Evolutionary conservation across 768 basidiomycete species (phyloP), one percentile per base, ranked within the genome.

Genomic region (Sarcodon aspratus): DNA sequence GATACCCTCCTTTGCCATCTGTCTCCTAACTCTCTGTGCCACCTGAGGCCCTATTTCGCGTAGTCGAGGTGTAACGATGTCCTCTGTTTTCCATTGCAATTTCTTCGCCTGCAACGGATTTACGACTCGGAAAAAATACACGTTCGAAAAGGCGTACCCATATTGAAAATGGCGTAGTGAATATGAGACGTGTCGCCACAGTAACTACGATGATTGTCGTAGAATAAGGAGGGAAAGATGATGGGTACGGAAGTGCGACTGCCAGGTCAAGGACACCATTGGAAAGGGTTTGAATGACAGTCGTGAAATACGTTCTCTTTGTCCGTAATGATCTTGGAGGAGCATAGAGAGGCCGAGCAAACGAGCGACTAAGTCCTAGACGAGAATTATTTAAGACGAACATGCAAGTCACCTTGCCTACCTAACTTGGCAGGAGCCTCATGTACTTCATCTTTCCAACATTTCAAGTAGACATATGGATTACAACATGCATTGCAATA

Each of bases 181-280:
- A 54, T 1, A 69, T 69, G 31, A 81, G 65, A 57, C 88, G 79
- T 36, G 76, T 70, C 11, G 73, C 59, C 36, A 85, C 59, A 3
- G 87, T 81, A 48, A 79, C 70, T 3, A 88, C 58, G 46, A 90
- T 80, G 50, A 91, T 87, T 2, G 85, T 80, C 1, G 79, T 74
- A 6, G 88, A 76, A 63, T 90, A 90, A 0, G 79, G 64, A 0
- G 88, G 86, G 53, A 79, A 69, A 9, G 72, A 74, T 1, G 79
- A 69, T 18, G 88, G 85, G 54, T 78, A 68, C 1, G 87, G 87
- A n/a, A 89, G 66, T 3, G 83, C 85, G 35, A 78, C 59, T 18
- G 87, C 82, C 45, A 89, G 66, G 69, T 90, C 87, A 11, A 89
- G 69, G 58, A 89, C 88, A 9, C 77, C 80, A 57, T 87, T 71